Evolutionary conservation across 345 rosid species (phyloP).

Genomic region (Turnera subulata): DNA sequence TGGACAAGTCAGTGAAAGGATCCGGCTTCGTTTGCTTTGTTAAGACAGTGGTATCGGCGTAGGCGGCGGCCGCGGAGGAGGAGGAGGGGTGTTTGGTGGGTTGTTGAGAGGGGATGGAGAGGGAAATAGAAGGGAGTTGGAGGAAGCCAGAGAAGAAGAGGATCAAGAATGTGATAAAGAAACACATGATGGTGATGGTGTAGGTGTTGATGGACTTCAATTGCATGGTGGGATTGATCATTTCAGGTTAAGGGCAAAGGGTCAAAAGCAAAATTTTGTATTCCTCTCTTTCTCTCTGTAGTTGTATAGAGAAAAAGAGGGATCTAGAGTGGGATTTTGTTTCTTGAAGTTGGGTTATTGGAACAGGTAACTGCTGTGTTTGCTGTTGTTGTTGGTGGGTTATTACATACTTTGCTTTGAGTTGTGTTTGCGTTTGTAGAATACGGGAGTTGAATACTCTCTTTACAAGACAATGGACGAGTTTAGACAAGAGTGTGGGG

Average conservation of each 20-base stretch:
- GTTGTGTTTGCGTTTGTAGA: too few species aligned
- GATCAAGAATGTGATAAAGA: slow-evolving; percentile 56
- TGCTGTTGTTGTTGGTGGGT: too few species aligned
- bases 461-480: too few species aligned
- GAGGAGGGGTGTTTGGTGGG: background rate
- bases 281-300: too few species aligned
- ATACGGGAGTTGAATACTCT: too few species aligned
- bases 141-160: slow-evolving; percentile 75
- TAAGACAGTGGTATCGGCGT: slow-evolving; percentile 3
- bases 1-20: slow-evolving; percentile 55
- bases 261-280: too few species aligned
- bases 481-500: too few species aligned
- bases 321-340: too few species aligned
- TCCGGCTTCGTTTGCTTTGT: slow-evolving; percentile 23
- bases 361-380: too few species aligned
- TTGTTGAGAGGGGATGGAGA: slow-evolving; percentile 24
- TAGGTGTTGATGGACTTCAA: slow-evolving; percentile 52
- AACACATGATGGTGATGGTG: slow-evolving; percentile 50
- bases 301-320: too few species aligned
- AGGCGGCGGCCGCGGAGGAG: background rate
- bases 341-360: too few species aligned
- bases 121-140: slow-evolving; percentile 58
- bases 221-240: slow-evolving; percentile 37
- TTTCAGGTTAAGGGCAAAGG: background rate
- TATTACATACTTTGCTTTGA: too few species aligned